Evolutionary conservation across 2,329 filamentous ascomycete species (phyloP), one percentile per base, ranked within the genome.

Genomic region (Claviceps sp.): DNA sequence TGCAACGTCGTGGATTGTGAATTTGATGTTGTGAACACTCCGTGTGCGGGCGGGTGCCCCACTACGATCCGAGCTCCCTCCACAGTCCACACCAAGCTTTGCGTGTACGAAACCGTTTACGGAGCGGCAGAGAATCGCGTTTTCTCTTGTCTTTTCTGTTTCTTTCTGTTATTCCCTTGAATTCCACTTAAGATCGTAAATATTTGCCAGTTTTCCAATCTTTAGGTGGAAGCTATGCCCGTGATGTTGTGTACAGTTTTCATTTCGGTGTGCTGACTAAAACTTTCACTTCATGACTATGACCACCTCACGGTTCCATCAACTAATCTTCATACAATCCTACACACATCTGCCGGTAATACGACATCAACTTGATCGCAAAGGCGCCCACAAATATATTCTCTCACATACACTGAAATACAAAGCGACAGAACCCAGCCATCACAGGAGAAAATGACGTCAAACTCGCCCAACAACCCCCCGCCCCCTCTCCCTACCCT

Each of bases 401-500:
- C 8, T 11, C 9, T 11, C 30, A 34, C 30, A 34, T 4, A 34
- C 13, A 22, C 18, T 2, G 5, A 37, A 18, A 30, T 18, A 37
- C 34, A 43, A 36, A n/a, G n/a, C 8, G 7, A 48, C 30, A 11
- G 8, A 38, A 43, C 13, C 5, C 13, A 14, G 11, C 13, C 18
- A 20, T n/a, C 41, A 24, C 42, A 22, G 20, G 6, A 22, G 24
- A 37, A 16, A 30, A 49, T 34, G 22, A 30, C 51, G 30, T 47
- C 51, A 18, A 34, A 14, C 6, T 11, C 30, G 42, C 59, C 40
- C 8, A 49, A 16, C 49, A 55, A 54, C 52, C 51, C 56, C 48
- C 54, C 54, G 52, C 26, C 48, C 58, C 41, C 58, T 38, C 49
- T 58, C 40, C 59, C 62, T 47, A 63, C 65, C 53, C 70, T 79